These are phyloP conservation scores for Globisporangium camurandrum DNA, from an alignment of 352 stramenopile genomes.

Conservation along the genomic window DNA sequence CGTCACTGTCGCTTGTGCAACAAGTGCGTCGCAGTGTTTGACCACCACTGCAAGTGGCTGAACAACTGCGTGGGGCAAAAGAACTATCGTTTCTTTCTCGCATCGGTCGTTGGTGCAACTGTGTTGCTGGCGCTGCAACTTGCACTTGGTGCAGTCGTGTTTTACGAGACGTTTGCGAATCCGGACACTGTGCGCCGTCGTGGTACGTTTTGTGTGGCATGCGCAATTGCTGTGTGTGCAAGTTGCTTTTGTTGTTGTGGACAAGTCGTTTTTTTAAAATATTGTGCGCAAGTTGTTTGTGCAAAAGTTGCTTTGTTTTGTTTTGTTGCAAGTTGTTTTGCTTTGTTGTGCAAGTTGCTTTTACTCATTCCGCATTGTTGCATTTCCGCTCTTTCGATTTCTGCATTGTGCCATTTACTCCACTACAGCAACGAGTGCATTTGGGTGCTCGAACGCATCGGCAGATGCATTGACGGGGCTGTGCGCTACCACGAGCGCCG, in stretches of 20 bases:
- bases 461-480: constrained; percentile 36
- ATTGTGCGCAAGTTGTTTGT: no score
- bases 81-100: constrained; percentile 80
- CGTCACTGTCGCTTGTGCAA: constrained; percentile 94
- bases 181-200: constrained; percentile 25
- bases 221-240: no score
- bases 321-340: not conserved
- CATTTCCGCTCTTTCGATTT: no score
- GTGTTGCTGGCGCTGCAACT: constrained; percentile 65
- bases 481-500: constrained; percentile 43
- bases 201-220: no score
- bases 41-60: constrained; percentile 97
- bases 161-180: constrained; percentile 20
- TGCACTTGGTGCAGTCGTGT: constrained; percentile 50
- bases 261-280: no score
- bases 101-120: constrained; percentile 57
- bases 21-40: constrained; percentile 94
- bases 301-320: no score
- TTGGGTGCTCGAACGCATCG: constrained; percentile 44
- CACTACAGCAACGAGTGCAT: constrained; percentile 41
- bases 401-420: not conserved
- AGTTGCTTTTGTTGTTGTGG: no score
- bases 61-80: constrained; percentile 94
- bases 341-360: not conserved
- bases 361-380: not conserved